These are phyloP conservation scores for Perkinsus chesapeaki DNA, from an alignment of 169 alveolate species.

Conservation along the genomic window DNA sequence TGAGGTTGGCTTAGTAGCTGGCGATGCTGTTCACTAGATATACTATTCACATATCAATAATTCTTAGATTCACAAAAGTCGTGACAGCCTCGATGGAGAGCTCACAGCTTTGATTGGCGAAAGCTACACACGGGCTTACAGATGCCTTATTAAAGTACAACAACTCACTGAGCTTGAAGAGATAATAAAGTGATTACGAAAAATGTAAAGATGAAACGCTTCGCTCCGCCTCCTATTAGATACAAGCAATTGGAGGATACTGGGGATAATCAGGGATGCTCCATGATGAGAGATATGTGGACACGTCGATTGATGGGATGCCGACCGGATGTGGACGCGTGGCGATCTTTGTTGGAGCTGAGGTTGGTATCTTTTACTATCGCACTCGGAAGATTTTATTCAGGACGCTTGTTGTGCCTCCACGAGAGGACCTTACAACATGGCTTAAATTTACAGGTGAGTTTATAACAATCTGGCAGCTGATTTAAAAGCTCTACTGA, in stretches of 20 bases:
- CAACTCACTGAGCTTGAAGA: slow-evolving; percentile 73
- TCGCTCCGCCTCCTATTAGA: neutral
- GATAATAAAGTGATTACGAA: slow-evolving; percentile 47
- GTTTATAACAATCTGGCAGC: too few species aligned
- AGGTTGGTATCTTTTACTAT: too few species aligned
- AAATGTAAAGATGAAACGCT: neutral
- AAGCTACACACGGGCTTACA: slow-evolving; percentile 74
- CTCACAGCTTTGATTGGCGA: slow-evolving; percentile 70
- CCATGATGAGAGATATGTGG: slow-evolving; percentile 52
- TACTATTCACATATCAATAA: too few species aligned
- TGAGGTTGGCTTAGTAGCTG: too few species aligned
- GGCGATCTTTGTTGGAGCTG: slow-evolving; percentile 40
- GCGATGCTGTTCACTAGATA: too few species aligned
- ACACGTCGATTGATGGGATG: slow-evolving; percentile 42
- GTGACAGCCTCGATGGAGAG: slow-evolving; percentile 64
- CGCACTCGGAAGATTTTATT: too few species aligned
- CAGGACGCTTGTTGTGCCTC: slow-evolving; percentile 25
- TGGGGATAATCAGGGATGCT: slow-evolving; percentile 33
- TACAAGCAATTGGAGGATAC: slow-evolving; percentile 39
- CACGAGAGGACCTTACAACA: slow-evolving; percentile 22
- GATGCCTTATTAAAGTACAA: slow-evolving; percentile 63
- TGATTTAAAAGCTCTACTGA: too few species aligned
- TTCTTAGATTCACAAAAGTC: slow-evolving; percentile 41
- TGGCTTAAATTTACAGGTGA: slow-evolving; percentile 29
- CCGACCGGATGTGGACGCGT: slow-evolving; percentile 24